Evolutionary conservation across 1,284 basidiomycete species (phyloP), one percentile per base, ranked within the genome.

Genomic region (Melampsora americana): DNA sequence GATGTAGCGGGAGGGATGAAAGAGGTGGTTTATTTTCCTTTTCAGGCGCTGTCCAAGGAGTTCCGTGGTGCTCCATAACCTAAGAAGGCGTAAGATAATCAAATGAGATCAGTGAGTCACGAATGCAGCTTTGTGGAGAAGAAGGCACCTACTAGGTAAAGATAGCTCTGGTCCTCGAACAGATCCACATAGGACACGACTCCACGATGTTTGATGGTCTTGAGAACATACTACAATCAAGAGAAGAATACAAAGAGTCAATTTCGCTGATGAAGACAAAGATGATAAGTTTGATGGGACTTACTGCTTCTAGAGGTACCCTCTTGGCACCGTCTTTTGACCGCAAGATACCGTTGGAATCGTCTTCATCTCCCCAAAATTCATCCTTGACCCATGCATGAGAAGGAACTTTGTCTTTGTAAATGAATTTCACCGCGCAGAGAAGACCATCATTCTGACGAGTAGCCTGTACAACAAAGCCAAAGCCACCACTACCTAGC

Each of bases 381-480:
- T 80, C 78, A 78, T 83, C 77, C 26, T 79, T 77, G 46, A 82
- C 76, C 80, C 80, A 82, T 23, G 78, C 77, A 62, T 82, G 81
- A 2, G 78, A 78, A 0, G 81, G 81, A 60, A 82, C 79, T 77
- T 81, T 81, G 69, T 81, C 79, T 76, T 81, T 81, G 74, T 79
- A 82, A 77, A 82, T 82, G 68, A 82, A 82, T 77, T 82, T 82
- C 73, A 81, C 80, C 1, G 81, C 81, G 2, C 81, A 81, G 11
- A 79, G 78, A 60, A 79, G 35, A 11, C 67, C 69, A 73, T 82
- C 81, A 11, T 14, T 16, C 26, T 78, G 78, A 66, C 80, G 79
- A 56, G 67, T 74, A 6, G 81, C 81, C n/a, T 79, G 78, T 46
- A 82, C 81, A 18, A 82, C 81, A 65, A 82, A 82, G 59, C 81